phyloP scores from a whole-genome alignment of 192 early-diverging fungal genomes.

The Backusella psychrophila region DNA sequence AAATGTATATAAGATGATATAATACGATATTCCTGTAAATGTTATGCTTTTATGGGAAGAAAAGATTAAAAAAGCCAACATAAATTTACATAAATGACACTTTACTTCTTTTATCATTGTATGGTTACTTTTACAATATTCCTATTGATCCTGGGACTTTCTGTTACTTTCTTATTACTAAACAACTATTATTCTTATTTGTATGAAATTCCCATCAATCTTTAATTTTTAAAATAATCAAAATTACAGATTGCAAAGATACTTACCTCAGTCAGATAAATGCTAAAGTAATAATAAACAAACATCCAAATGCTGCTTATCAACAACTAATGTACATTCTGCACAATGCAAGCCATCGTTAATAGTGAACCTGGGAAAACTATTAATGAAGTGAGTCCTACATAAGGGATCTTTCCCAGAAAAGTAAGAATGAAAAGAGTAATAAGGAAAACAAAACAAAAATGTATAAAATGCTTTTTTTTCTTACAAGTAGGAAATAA shows the following conservation, averaged over 20 bases:
- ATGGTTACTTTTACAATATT: not conserved
- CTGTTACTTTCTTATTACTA: not conserved
- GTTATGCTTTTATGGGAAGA: not conserved
- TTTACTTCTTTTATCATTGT: not conserved
- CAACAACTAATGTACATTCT: not conserved
- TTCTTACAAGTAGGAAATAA: not conserved
- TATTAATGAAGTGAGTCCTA: not conserved
- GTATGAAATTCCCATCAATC: not conserved
- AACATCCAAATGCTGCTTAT: not conserved
- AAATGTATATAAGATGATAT: not conserved
- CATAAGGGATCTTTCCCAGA: not conserved
- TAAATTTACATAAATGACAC: not conserved
- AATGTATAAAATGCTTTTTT: not conserved
- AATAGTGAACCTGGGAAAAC: not conserved
- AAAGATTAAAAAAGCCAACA: not conserved
- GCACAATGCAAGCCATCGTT: not conserved
- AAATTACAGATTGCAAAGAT: not conserved
- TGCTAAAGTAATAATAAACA: not conserved
- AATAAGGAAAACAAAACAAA: not conserved
- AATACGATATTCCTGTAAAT: not conserved
- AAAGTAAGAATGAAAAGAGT: not conserved
- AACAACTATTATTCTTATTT: not conserved
- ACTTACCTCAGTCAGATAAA: not conserved
- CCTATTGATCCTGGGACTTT: not conserved
- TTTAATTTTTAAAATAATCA: not conserved